Evolutionary conservation across 169 alveolate species (phyloP), one percentile per base, ranked within the genome.

Genomic region (Neospora caninum): DNA sequence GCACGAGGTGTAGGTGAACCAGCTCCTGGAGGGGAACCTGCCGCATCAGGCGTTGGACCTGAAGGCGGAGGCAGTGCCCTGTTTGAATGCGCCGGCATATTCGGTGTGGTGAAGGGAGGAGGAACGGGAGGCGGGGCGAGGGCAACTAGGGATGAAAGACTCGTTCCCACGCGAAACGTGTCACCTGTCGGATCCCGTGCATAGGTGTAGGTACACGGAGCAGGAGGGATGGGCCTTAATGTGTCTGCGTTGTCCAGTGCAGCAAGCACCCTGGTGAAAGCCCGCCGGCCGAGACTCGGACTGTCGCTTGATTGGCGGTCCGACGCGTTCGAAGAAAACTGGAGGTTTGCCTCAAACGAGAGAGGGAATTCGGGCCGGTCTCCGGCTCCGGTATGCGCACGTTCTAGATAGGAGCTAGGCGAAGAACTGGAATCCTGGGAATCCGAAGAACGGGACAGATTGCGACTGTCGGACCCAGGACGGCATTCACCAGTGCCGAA

Each of bases 41-140:
- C 73, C 73, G 73, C 73, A 29, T 64, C 73, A 27, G 73, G 73
- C 31, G 73, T 27, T 6, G 73, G 73, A 29, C 73, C 73, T 22
- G 73, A 64, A 27, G 73, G 73, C 73, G 73, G 73, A 16, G 73
- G 73, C 73, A 27, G n/a, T 22, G 73, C 73, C 73, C 73, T 16
- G 73, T 64, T 64, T 16, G 73, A 64, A 4, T 64, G 73, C 25
- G 73, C 31, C 73, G 73, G 73, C 73, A 64, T 64, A 49, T 9
- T 42, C 1, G 89, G 89, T 7, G 89, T 82, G 67, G 39, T 42
- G 67, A 82, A 82, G 64, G 89, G 89, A 13, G 89, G 89, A 36
- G 54, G 89, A 41, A 82, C 38, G n/a, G 89, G 64, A 22, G 89
- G 89, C 53, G 89, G 89, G 0, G 89, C 89, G 67, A 82, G 64